phyloP scores from a whole-genome alignment of 1,139 yeast genomes.

The Scheffersomyces parashehatae region DNA sequence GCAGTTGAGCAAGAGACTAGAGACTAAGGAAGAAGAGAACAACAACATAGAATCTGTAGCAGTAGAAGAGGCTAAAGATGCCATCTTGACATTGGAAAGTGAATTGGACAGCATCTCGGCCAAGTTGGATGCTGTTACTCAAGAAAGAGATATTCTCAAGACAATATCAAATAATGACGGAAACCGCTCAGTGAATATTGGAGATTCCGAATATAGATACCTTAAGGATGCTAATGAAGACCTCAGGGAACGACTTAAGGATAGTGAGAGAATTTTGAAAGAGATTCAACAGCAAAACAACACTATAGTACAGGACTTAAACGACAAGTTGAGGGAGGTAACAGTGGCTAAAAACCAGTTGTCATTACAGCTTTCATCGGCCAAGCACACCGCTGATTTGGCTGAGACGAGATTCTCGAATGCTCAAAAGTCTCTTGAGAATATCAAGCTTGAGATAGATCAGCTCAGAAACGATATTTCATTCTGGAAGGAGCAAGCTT shows the following conservation, averaged over 20 bases:
- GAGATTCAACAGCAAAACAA: slow-evolving; percentile 32
- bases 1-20: slow-evolving; percentile 68
- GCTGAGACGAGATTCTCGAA: slow-evolving; percentile 35
- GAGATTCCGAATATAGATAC: slow-evolving; percentile 17
- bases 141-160: slow-evolving; percentile 70
- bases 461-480: slow-evolving; percentile 19
- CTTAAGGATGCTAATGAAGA: slow-evolving; percentile 31
- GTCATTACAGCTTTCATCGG: slow-evolving; percentile 28
- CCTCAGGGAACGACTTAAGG: slow-evolving; percentile 27
- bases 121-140: slow-evolving; percentile 52
- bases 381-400: slow-evolving; percentile 34
- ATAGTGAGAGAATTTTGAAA: slow-evolving; percentile 29
- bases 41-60: slow-evolving; percentile 55
- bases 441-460: slow-evolving; percentile 25
- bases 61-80: slow-evolving; percentile 73
- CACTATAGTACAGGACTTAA: slow-evolving; percentile 24
- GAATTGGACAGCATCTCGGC: slow-evolving; percentile 54
- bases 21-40: slow-evolving; percentile 48
- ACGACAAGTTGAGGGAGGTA: slow-evolving; percentile 26
- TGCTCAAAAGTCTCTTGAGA: slow-evolving; percentile 26
- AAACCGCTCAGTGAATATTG: slow-evolving; percentile 1
- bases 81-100: slow-evolving; percentile 66
- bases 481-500: slow-evolving; percentile 53
- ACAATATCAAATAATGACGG: slow-evolving; percentile 24
- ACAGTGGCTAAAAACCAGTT: slow-evolving; percentile 33